phyloP scores from a whole-genome alignment of 768 basidiomycete genomes.

The Tulasnella sp. region DNA sequence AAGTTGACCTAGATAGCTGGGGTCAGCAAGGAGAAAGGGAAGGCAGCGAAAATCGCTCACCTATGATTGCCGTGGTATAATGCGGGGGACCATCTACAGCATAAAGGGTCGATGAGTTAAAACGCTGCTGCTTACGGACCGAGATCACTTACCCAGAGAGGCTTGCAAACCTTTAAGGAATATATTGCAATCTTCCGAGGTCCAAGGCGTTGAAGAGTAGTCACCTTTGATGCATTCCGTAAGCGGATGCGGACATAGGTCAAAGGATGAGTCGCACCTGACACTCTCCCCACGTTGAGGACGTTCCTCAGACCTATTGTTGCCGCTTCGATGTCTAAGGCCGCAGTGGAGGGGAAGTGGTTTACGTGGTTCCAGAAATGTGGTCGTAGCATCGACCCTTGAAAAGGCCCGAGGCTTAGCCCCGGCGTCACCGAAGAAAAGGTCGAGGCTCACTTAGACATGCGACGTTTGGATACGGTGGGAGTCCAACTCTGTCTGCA shows the following conservation, averaged over 20 bases:
- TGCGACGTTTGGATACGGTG: not conserved
- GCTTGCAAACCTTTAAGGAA: not conserved
- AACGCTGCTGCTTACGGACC: not conserved
- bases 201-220: not conserved
- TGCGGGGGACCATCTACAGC: not conserved
- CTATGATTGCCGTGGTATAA: not conserved
- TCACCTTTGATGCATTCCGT: not conserved
- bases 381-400: not conserved
- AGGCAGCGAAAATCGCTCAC: not conserved
- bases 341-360: not conserved
- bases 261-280: not conserved
- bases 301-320: not conserved
- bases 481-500: not conserved
- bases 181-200: not conserved
- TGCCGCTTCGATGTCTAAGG: not conserved
- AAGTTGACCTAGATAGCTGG: not conserved
- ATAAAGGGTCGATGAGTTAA: not conserved
- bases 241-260: not conserved
- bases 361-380: not conserved
- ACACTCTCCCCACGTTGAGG: not conserved
- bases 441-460: conserved; percentile 1
- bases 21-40: not conserved
- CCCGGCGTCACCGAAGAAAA: not conserved
- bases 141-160: not conserved
- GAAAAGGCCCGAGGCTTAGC: not conserved